Conservation (phyloP, 2,329 filamentous ascomycete species). For the Periglandula ipomoeae region DNA sequence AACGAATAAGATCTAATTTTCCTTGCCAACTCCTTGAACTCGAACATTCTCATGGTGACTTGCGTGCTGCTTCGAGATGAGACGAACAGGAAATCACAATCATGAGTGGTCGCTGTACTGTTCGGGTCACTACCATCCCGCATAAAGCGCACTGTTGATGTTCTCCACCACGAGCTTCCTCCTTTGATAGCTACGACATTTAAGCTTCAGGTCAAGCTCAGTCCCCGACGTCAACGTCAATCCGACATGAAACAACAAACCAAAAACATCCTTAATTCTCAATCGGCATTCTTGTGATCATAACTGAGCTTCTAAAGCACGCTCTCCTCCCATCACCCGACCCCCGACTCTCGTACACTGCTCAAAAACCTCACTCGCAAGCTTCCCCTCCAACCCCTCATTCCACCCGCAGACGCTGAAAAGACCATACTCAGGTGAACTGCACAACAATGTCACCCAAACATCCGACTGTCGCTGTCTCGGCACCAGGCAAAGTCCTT, state of each 20-base stretch:
- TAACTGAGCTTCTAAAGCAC: not conserved
- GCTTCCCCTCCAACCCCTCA: not conserved
- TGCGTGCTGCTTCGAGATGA: too few relatives aligned
- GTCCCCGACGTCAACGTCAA: not conserved
- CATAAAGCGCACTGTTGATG: not conserved
- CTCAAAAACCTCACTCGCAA: not conserved
- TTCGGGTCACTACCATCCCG: not conserved
- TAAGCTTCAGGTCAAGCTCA: not conserved
- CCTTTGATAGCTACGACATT: not conserved
- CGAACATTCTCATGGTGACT: not conserved
- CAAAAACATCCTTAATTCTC: not conserved
- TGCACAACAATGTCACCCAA: not conserved
- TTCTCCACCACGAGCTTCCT: not conserved
- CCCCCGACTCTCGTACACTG: not conserved
- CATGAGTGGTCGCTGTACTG: not conserved
- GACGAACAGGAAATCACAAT: too few relatives aligned
- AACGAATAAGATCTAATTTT: conserved; percentile 3
- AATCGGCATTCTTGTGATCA: not conserved
- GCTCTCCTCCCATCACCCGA: not conserved
- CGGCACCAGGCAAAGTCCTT: conserved; percentile 92
- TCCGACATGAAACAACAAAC: not conserved
- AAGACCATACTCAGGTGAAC: not conserved
- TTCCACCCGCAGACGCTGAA: not conserved
- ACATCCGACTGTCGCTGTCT: conserved; percentile 51
- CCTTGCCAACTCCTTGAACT: not conserved